These are phyloP conservation scores for Punica granatum DNA, from an alignment of 345 rosid species.

Conservation along the genomic window DNA sequence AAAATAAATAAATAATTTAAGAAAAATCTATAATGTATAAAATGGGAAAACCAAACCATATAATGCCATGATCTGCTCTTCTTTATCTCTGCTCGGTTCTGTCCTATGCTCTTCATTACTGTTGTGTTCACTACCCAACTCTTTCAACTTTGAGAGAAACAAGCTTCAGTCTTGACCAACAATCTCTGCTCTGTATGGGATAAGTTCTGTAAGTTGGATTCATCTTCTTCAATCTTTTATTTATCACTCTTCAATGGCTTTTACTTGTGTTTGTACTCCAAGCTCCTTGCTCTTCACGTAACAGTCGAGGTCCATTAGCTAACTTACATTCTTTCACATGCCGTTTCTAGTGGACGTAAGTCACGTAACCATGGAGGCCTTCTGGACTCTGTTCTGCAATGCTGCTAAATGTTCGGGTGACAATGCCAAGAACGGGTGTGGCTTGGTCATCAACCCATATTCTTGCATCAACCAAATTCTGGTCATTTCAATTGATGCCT, in stretches of 20 bases:
- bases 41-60: too few species aligned
- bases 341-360: neutral
- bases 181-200: neutral
- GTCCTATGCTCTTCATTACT: neutral
- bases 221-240: neutral
- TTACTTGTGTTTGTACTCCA: neutral
- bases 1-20: too few species aligned
- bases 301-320: neutral
- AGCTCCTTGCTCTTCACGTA: neutral
- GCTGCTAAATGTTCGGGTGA: conserved; percentile 13
- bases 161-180: too few species aligned
- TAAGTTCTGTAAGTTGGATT: neutral
- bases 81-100: neutral
- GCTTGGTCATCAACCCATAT: conserved; percentile 16
- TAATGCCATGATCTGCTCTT: neutral
- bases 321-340: neutral
- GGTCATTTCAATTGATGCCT: conserved; percentile 20
- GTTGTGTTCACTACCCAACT: neutral
- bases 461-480: conserved; percentile 22
- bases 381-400: conserved; percentile 21
- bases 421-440: conserved; percentile 11
- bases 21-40: too few species aligned
- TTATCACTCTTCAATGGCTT: neutral
- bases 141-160: neutral
- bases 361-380: conserved; percentile 12